Base-by-base conservation (phyloP, 2,329 filamentous ascomycete species). In the Cladosporium sp. region DNA sequence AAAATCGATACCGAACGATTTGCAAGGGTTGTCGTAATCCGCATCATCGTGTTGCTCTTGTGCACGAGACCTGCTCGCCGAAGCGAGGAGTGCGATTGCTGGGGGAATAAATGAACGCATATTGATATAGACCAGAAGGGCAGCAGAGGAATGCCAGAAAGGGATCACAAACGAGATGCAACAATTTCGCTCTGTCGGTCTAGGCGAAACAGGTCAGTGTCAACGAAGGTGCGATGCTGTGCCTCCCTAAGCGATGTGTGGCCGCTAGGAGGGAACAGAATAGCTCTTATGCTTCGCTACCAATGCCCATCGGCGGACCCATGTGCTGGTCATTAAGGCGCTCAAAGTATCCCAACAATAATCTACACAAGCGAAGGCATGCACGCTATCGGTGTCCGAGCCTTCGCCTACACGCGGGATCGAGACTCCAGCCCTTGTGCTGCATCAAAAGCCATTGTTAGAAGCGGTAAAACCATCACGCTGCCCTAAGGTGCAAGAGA, bases 1-100 rank as follows among this genome's bases (percentile, higher is more conserved):
- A 52, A 72, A 76, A 57, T 76, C 74, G 14, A 66, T 59, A 41
- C 65, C 65, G 40, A 56, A 68, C 10, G 62, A 63, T 31, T 59
- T 52, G 49, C 65, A 67, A n/a, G 38, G 40, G 38, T 51, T 54
- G 7, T 53, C 34, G 34, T 19, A 28, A 9, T 18, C 46, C 8
- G 41, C 43, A 42, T 46, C 44, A 5, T 43, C 32, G 7, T 43
- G n/a, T 10, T 42, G 46, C 13, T 52, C 37, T 18, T 49, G 37
- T 13, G 48, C 48, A 7, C 53, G n/a, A 18, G 16, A 19, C n/a
- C 11, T 11, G 19, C 35, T 4, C 34, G 43, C 40, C 19, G 38
- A 14, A 9, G 9, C 10, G 13, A 19, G 16, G 9, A 50, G 9
- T 9, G 32, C 40, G 2, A 50, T 2, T 2, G 48, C 32, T 38